Evolutionary conservation across 2,329 filamentous ascomycete genomes (phyloP), one percentile per base, ranked within the genome.

Genomic region (Microcyclosporella mali): DNA sequence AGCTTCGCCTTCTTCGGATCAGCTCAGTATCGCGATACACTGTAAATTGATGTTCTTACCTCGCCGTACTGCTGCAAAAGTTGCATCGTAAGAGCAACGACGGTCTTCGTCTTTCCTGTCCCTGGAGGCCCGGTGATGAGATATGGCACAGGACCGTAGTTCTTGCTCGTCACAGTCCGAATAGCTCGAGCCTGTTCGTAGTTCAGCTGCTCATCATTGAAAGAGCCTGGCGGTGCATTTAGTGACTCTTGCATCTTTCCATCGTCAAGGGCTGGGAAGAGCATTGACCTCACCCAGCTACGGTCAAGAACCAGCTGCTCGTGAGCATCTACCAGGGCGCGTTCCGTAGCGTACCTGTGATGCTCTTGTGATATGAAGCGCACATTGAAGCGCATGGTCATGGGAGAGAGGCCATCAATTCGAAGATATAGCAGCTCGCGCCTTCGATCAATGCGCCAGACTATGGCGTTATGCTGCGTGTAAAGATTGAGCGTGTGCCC

Each of bases 91-190:
- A 62, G 61, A 52, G 73, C 71, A 14, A 73, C 70, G 1, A 73
- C 51, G 2, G 70, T 73, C 45, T 73, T 73, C 7, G 72, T 74
- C 52, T 75, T 74, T 0, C 72, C 71, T 6, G 71, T 74, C n/a
- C 72, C 72, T 9, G 71, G 71, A 8, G 71, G 71, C 0, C 71
- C 72, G 6, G 65, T 67, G 14, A 74, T 69, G 8, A 73, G 59
- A 47, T 68, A 74, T 2, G 71, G 70, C 6, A 73, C 49, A 11
- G 52, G 57, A 4, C 71, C 71, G 55, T 70, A 74, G 11, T 66
- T 58, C 29, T 61, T 54, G 10, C 53, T 53, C 19, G 67, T 57
- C 2, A 72, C 56, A 7, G 66, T 64, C 27, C 70, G 62, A 6
- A 73, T 65, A 1, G 69, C 69, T 51, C 67, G 67, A 41, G 66